These are phyloP conservation scores for Solanum tarapatanum DNA, from an alignment of 257 asterid genomes.

Conservation along the genomic window DNA sequence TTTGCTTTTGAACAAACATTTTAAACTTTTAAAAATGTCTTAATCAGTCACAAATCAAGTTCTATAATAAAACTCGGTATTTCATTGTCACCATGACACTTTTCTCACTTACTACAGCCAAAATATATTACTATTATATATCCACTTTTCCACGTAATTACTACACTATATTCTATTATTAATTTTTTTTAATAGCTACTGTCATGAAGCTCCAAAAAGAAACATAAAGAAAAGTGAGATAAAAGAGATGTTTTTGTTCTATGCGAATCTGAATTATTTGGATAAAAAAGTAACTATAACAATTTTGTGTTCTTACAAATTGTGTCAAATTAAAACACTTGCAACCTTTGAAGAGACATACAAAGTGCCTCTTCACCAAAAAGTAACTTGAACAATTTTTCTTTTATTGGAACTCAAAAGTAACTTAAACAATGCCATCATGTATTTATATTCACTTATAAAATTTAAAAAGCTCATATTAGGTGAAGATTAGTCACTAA, in stretches of 20 bases:
- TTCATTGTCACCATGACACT: background rate
- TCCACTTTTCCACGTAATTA: background rate
- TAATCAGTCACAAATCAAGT: background rate
- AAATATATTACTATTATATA: background rate
- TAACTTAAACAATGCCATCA: background rate
- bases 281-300: background rate
- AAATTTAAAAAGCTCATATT: background rate
- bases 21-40: background rate
- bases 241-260: background rate
- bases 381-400: background rate
- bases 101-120: background rate
- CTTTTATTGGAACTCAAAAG: background rate
- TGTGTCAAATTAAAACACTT: background rate
- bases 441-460: background rate
- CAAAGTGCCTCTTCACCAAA: background rate
- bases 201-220: background rate
- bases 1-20: background rate
- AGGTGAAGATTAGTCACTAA: background rate
- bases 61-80: background rate
- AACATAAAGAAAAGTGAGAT: background rate
- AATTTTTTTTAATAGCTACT: background rate
- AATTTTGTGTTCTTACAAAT: background rate
- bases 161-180: background rate
- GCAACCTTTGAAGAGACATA: background rate
- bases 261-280: background rate